These are phyloP conservation scores for Globisporangium polare DNA, from an alignment of 352 stramenopile genomes.

Conservation along the genomic window DNA sequence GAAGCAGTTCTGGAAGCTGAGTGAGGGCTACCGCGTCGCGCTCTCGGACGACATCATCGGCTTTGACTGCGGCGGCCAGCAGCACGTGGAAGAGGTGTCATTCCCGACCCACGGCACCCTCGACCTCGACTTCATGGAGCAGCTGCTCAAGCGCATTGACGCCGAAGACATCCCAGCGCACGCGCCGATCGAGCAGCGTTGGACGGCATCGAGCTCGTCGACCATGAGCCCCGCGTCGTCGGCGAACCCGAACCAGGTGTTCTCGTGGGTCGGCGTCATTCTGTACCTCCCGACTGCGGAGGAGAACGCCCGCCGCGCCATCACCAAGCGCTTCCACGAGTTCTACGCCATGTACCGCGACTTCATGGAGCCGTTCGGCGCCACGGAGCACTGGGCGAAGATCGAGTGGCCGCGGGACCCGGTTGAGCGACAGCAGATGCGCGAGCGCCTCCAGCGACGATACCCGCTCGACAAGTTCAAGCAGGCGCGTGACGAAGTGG, in stretches of 20 bases:
- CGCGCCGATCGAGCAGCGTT: conserved; percentile 98
- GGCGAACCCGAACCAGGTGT: conserved; percentile 60
- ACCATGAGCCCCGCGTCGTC: conserved; percentile 91
- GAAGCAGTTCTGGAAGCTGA: conserved; percentile 94
- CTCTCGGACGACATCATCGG: conserved; percentile 95
- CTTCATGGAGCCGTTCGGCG: conserved; percentile 87
- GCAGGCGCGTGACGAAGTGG: conserved; percentile 79
- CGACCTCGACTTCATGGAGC: conserved; percentile 94
- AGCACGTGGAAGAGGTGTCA: conserved; percentile 97
- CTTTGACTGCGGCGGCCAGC: conserved; percentile 98
- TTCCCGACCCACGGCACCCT: conserved; percentile 83
- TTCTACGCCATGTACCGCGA: conserved; percentile 91
- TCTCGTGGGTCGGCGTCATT: conserved; percentile 98
- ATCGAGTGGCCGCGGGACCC: conserved; percentile 85
- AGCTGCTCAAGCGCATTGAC: conserved; percentile 92
- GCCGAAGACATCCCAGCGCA: conserved; percentile 91
- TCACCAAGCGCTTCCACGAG: conserved; percentile 90
- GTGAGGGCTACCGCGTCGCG: conserved; percentile 88
- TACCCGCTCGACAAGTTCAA: conserved; percentile 93
- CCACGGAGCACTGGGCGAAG: conserved; percentile 96
- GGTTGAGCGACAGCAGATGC: conserved; percentile 47
- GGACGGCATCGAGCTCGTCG: conserved; percentile 90
- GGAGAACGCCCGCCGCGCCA: conserved; percentile 48
- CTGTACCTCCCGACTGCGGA: conserved; percentile 91
- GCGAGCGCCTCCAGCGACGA: conserved; percentile 56